Base-by-base conservation (phyloP, 2,329 filamentous ascomycete species). In the Nigrospora sphaerica region DNA sequence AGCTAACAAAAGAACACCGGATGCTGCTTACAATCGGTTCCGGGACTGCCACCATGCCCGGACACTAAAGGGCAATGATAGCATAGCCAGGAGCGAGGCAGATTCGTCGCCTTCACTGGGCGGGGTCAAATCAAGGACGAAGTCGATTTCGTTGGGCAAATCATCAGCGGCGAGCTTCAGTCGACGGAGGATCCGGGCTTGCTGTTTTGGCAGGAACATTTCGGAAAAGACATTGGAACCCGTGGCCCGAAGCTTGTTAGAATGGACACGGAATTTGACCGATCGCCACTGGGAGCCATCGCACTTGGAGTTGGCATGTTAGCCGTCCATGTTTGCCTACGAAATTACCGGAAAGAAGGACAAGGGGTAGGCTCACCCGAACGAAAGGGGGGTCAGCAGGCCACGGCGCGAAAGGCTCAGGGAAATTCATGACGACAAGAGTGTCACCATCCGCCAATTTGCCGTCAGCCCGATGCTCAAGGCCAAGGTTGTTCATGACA, bases 111-210 rank as follows among this genome's bases (percentile, higher is more conserved):
- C 83, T 56, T 83, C 75, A 0, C 63, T 63, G 0, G 77, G 73
- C 0, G 82, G 83, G 0, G 81, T 85, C 12, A 86, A 67, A 52
- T 87, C 81, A 33, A 87, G 55, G 16, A 85, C 64, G 52, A 77
- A 85, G 47, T 73, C 72, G 55, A 85, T 63, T 0, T 70, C 74
- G 11, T 37, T 34, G 10, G 42, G 42, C n/a, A 44, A n/a, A 4
- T 17, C 11, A 55, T 57, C 19, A 63, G 55, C 33, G 67, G 52
- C 37, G 63, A 63, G 17, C 5, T 28, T 19, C 31, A 64, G 64
- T 13, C 65, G 67, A 18, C 71, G 63, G 34, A 57, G 60, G 14
- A 64, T 55, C 6, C 66, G 66, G 19, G 62, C 65, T 52, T 75
- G 72, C 11, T 64, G 63, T 9, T 62, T 61, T 0, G 70, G 67